A percentile compares a stretch with the other conserved stretches of the same genome.
Conservation (phyloP, 108 stramenopile genomes). For the Cyclotella baltica region DNA sequence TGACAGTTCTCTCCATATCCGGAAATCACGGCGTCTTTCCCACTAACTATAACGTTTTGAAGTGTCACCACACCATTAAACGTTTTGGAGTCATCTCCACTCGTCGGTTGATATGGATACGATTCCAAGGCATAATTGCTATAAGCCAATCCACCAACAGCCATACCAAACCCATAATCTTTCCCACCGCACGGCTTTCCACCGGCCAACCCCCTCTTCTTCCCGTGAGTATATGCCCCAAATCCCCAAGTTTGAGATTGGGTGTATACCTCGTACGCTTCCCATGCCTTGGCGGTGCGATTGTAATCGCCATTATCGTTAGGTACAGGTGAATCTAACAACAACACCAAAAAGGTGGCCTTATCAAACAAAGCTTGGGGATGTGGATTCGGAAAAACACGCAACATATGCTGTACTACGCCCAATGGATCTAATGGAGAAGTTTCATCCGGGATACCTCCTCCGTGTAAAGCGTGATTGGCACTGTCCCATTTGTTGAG, state of each 20-base stretch:
- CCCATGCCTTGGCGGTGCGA: slow-evolving; percentile 28
- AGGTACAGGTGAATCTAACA: slow-evolving; percentile 26
- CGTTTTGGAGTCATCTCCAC: not conserved
- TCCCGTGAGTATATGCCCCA: slow-evolving; percentile 21
- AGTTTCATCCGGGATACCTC: slow-evolving; percentile 33
- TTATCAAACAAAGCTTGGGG: slow-evolving; percentile 33
- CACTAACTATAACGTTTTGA: slow-evolving; percentile 27
- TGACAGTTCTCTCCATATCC: slow-evolving; percentile 19
- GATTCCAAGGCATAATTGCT: slow-evolving; percentile 4
- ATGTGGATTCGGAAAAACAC: slow-evolving; percentile 33
- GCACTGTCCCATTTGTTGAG: slow-evolving; percentile 23
- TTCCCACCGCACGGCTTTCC: slow-evolving; percentile 20
- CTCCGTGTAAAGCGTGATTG: slow-evolving; percentile 13
- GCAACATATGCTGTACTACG: slow-evolving; percentile 11
- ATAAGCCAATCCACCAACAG: slow-evolving; percentile 27
- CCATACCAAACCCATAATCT: slow-evolving; percentile 8
- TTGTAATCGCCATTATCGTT: slow-evolving; percentile 8
- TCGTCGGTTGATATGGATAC: slow-evolving; percentile 13
- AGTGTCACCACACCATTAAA: slow-evolving; percentile 23
- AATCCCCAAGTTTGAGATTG: slow-evolving; percentile 21
- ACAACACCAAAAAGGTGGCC: slow-evolving; percentile 20
- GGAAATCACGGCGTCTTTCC: slow-evolving; percentile 36
- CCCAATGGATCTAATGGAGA: slow-evolving; percentile 17
- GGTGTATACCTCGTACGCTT: slow-evolving; percentile 15
- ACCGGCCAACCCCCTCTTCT: slow-evolving; percentile 35